A percentile compares a stretch with the other conserved stretches of the same genome.
Conservation (phyloP, 495 filamentous ascomycete genomes). For the Rhizodiscina lignyota region DNA sequence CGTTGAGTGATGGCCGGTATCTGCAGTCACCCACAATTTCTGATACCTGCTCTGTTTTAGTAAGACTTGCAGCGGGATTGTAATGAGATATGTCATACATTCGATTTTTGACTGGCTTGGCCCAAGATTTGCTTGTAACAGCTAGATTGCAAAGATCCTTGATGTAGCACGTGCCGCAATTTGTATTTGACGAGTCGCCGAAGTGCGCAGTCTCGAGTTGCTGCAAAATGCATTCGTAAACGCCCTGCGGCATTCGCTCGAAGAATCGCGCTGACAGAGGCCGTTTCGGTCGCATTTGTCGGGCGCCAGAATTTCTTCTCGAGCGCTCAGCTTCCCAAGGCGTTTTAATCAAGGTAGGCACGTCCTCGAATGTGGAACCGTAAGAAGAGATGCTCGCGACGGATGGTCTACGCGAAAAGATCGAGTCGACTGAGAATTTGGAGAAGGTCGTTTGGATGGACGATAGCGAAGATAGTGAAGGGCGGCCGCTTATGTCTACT, state of each 20-base stretch:
- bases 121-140: too few species aligned
- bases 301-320: constrained; percentile 6
- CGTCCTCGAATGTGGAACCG: constrained; percentile 9
- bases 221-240: constrained; percentile 38
- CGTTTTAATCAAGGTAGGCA: constrained; percentile 16
- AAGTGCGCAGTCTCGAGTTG: constrained; percentile 33
- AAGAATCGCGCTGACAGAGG: constrained; percentile 16
- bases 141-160: constrained; percentile 54
- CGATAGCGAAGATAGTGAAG: too few species aligned
- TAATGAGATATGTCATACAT: too few species aligned
- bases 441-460: too few species aligned
- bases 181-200: constrained; percentile 21
- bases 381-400: too few species aligned
- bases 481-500: too few species aligned
- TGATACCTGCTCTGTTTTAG: too few species aligned
- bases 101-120: too few species aligned
- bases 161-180: constrained; percentile 64
- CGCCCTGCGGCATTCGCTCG: constrained; percentile 34
- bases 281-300: constrained; percentile 1
- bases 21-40: too few species aligned
- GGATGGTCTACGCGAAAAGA: too few species aligned
- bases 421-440: too few species aligned
- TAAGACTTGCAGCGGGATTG: too few species aligned
- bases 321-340: constrained; percentile 18
- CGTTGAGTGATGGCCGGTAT: constrained; percentile 45